Percentiles rank a stretch among this genome's conserved stretches.
Conservation (phyloP, 495 filamentous ascomycete species). For the Podospora pseudopauciseta region DNA sequence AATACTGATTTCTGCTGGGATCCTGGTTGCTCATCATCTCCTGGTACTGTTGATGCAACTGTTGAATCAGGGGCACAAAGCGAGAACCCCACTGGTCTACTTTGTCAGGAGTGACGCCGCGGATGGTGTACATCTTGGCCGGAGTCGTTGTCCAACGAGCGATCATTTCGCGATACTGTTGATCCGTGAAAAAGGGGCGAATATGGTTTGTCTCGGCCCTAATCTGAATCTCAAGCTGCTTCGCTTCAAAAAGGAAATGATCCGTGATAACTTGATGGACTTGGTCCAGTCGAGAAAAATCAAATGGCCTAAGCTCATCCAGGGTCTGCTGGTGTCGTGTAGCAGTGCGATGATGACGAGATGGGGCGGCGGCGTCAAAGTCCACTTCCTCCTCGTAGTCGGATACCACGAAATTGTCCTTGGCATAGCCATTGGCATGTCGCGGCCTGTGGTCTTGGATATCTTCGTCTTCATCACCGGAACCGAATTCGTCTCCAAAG, state of each 20-base stretch:
- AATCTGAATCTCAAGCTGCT: conserved; percentile 60
- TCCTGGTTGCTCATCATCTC: conserved; percentile 48
- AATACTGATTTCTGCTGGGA: not conserved
- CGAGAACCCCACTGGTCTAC: conserved; percentile 63
- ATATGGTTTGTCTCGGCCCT: conserved; percentile 60
- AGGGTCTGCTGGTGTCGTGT: conserved; percentile 26
- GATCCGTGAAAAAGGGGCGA: conserved; percentile 71
- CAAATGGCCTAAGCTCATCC: conserved; percentile 54
- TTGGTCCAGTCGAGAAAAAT: conserved; percentile 56
- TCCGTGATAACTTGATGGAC: conserved; percentile 53
- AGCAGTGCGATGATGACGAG: conserved; percentile 38
- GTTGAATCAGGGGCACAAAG: conserved; percentile 62
- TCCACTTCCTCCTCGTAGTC: conserved; percentile 45
- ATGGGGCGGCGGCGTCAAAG: conserved; percentile 53
- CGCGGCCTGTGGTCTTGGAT: conserved; percentile 24
- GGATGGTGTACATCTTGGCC: conserved; percentile 61
- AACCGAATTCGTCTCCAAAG: not conserved
- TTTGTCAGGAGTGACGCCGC: conserved; percentile 64
- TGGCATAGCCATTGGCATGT: conserved; percentile 44
- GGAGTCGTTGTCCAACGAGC: conserved; percentile 62
- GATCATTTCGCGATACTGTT: conserved; percentile 76
- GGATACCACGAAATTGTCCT: conserved; percentile 52
- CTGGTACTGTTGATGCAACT: conserved; percentile 54
- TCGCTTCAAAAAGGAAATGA: conserved; percentile 69
- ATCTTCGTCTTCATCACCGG: conserved; percentile 30